Evolutionary conservation across 2,329 filamentous ascomycete species (phyloP).

Genomic region (Calonectria pauciramosa): DNA sequence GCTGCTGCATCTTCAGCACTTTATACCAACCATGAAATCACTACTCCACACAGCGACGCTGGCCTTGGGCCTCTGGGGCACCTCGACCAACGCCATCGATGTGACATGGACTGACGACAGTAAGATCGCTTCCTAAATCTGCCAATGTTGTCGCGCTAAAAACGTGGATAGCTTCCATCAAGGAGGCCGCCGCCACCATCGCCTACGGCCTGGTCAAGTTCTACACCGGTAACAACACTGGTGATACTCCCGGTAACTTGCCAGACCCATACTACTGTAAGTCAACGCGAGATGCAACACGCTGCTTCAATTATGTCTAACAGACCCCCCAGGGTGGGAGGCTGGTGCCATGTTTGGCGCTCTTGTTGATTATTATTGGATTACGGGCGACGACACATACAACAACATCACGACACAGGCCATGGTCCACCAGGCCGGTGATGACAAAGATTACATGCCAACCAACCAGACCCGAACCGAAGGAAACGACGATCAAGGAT

Average conservation of each 20-base stretch:
- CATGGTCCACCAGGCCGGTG: conserved; percentile 71
- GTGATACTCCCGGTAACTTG: conserved; percentile 70
- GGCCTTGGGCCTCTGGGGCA: conserved; percentile 31
- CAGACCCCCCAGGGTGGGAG: conserved; percentile 71
- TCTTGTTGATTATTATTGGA: conserved; percentile 79
- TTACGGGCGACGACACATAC: conserved; percentile 76
- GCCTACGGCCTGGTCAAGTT: conserved; percentile 63
- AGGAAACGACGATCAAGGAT: conserved; percentile 84
- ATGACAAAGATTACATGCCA: conserved; percentile 75
- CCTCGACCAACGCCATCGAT: conserved; percentile 31
- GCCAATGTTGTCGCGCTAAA: background rate
- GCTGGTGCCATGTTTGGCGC: conserved; percentile 79
- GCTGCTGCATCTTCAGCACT: conserved; percentile 13
- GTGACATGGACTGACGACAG: conserved; percentile 42
- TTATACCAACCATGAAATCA: conserved; percentile 36
- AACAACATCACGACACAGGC: conserved; percentile 71
- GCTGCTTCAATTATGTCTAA: conserved; percentile 26
- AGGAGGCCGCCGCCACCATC: conserved; percentile 61
- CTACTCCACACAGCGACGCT: conserved; percentile 31
- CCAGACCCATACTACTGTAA: conserved; percentile 76
- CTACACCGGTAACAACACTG: conserved; percentile 71
- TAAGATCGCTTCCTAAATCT: background rate
- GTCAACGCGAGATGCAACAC: conserved; percentile 52
- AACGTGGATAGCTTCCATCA: conserved; percentile 60
- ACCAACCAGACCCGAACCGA: conserved; percentile 71